These are phyloP conservation scores for Vicia sativa DNA, from an alignment of 306 rosid genomes.

Conservation along the genomic window DNA sequence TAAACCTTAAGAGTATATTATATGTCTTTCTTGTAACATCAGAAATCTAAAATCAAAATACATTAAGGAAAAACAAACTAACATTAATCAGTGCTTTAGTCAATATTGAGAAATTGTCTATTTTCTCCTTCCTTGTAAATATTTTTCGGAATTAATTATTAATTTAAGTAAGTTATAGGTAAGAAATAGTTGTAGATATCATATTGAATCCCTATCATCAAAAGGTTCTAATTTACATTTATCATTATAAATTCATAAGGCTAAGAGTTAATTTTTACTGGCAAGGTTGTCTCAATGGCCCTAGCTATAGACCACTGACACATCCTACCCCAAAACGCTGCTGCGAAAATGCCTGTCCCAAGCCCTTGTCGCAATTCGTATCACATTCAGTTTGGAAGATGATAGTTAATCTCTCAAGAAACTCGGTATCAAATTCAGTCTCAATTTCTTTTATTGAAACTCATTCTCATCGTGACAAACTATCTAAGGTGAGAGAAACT, in stretches of 20 bases:
- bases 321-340: background rate
- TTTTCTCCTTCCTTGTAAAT: background rate
- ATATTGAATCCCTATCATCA: background rate
- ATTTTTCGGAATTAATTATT: background rate
- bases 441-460: background rate
- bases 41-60: background rate
- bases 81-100: slow-evolving; percentile 1
- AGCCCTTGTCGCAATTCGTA: background rate
- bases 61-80: background rate
- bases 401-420: background rate
- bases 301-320: background rate
- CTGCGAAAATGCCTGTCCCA: background rate
- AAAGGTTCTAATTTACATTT: background rate
- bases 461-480: slow-evolving; percentile 11
- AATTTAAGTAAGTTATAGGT: background rate
- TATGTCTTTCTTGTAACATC: background rate
- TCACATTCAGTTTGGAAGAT: too few relatives aligned
- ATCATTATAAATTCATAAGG: background rate
- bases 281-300: background rate
- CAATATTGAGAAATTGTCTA: background rate
- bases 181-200: background rate
- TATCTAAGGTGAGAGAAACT: slow-evolving; percentile 14
- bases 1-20: slow-evolving; percentile 7
- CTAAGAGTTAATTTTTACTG: background rate
- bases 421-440: background rate